Evolutionary conservation across 768 basidiomycete species (phyloP).

Genomic region (Lentinula edodes): DNA sequence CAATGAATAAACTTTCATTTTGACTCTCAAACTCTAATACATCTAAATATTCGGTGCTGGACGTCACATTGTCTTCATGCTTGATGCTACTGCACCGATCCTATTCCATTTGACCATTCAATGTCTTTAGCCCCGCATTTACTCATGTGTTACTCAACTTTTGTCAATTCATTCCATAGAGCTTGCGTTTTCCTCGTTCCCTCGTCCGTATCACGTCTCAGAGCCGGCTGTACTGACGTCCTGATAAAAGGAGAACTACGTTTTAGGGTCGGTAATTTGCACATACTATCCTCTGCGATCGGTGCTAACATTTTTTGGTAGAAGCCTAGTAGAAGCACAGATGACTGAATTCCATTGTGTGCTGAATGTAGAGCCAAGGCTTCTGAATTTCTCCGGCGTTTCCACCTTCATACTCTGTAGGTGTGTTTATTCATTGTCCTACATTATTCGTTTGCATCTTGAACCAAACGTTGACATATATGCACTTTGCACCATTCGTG

Average conservation of each 20-base stretch:
- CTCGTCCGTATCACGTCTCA: not conserved
- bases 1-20: not conserved
- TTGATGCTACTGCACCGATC: not conserved
- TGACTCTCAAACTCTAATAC: constrained; percentile 1
- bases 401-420: too few species aligned
- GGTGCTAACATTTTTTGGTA: not conserved
- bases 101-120: not conserved
- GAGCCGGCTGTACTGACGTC: constrained; percentile 1
- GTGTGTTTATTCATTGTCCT: not conserved
- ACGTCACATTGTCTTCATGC: constrained; percentile 5
- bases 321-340: not conserved
- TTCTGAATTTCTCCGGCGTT: too few species aligned
- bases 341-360: not conserved
- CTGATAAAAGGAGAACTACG: constrained; percentile 1
- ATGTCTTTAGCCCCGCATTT: constrained; percentile 2
- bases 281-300: not conserved
- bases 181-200: not conserved
- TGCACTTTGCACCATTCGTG: not conserved
- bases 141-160: constrained; percentile 1
- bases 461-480: not conserved
- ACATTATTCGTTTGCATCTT: not conserved
- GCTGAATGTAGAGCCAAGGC: not conserved
- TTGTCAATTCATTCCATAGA: not conserved
- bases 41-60: not conserved
- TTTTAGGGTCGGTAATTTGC: constrained; percentile 2